Conservation (phyloP, 2,329 filamentous ascomycete species). For the Myriosclerotinia duriaeana region DNA sequence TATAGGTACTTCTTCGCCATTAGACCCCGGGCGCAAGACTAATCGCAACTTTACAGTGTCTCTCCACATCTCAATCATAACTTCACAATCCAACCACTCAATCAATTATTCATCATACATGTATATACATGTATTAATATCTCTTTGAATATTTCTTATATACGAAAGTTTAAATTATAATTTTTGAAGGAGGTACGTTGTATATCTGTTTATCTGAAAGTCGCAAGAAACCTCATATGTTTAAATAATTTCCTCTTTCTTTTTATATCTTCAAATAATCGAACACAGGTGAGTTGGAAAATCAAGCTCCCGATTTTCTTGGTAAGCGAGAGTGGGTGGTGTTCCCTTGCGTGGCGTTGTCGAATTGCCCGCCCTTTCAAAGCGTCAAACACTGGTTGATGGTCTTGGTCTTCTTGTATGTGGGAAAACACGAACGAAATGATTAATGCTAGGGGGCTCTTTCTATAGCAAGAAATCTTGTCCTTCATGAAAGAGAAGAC, state of each 20-base stretch:
- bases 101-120: not conserved
- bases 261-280: slow-evolving; percentile 11
- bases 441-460: not conserved
- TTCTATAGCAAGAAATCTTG: not conserved
- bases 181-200: not conserved
- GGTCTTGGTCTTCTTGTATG: not conserved
- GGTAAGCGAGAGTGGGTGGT: slow-evolving; percentile 11
- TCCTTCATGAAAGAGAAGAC: not conserved
- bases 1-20: slow-evolving; percentile 2
- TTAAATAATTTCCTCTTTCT: not conserved
- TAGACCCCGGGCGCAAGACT: slow-evolving; percentile 4
- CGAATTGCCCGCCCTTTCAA: not conserved
- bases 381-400: not conserved
- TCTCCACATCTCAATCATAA: not conserved
- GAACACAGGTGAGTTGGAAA: slow-evolving; percentile 1
- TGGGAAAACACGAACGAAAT: not conserved
- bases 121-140: not conserved
- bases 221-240: not conserved
- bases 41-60: not conserved
- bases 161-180: not conserved
- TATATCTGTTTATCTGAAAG: not conserved
- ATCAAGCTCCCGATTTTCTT: not conserved
- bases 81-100: not conserved
- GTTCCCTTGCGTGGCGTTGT: slow-evolving; percentile 2
- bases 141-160: not conserved